Evolutionary conservation across 23 red algal species (phyloP).

Genomic region (Gracilaria gracilis): DNA sequence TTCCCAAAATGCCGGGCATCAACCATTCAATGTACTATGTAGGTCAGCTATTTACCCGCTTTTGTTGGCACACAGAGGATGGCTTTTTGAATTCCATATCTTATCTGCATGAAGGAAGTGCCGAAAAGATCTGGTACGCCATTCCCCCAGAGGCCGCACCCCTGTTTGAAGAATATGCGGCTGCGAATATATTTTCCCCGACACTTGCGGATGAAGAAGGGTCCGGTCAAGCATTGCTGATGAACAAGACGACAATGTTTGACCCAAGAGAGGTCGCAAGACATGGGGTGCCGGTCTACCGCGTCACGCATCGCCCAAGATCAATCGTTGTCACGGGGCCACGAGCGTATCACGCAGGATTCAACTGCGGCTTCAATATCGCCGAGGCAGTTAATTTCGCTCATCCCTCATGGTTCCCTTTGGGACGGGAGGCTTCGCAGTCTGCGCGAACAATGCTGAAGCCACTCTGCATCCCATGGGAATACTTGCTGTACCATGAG

Average conservation of each 20-base stretch:
- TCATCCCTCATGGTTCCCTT: slow-evolving; percentile 76
- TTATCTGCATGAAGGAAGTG: slow-evolving; percentile 77
- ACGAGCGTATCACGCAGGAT: slow-evolving; percentile 92
- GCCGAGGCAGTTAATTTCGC: slow-evolving; percentile 98
- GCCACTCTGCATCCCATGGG: slow-evolving; percentile 41
- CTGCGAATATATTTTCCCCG: slow-evolving; percentile 41
- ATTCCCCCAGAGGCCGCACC: slow-evolving; percentile 54
- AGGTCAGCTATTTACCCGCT: slow-evolving; percentile 84
- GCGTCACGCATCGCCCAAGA: slow-evolving; percentile 77
- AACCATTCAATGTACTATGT: slow-evolving; percentile 88
- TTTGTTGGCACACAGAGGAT: slow-evolving; percentile 98
- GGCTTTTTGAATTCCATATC: slow-evolving; percentile 87
- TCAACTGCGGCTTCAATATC: slow-evolving; percentile 88
- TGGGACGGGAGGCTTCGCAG: slow-evolving; percentile 53
- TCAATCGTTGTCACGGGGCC: slow-evolving; percentile 88
- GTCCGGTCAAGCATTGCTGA: slow-evolving; percentile 43
- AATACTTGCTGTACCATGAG: slow-evolving; percentile 70
- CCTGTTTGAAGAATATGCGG: slow-evolving; percentile 64
- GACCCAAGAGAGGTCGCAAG: slow-evolving; percentile 46
- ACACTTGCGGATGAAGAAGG: slow-evolving; percentile 33
- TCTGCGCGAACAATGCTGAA: slow-evolving; percentile 3
- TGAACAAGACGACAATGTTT: slow-evolving; percentile 87
- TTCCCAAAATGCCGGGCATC: slow-evolving; percentile 82
- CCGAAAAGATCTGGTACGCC: slow-evolving; percentile 85
- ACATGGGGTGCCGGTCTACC: slow-evolving; percentile 64